Evolutionary conservation across 2,329 filamentous ascomycete species (phyloP), one percentile per base, ranked within the genome.

Genomic region (Metarhizium robertsii): DNA sequence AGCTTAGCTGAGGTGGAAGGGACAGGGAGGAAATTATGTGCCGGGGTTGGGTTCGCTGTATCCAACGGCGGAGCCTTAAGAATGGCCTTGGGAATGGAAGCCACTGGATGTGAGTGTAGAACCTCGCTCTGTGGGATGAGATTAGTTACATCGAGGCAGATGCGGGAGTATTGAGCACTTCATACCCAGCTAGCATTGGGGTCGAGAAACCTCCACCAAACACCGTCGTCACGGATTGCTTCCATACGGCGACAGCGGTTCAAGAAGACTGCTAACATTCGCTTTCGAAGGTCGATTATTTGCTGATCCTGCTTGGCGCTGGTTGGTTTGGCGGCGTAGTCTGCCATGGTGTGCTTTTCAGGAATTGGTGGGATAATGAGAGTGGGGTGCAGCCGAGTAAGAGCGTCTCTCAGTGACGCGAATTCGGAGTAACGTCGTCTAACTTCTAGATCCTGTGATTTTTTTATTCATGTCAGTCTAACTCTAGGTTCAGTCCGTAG

Each of bases 261-360:
- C 52, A 99, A 71, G 64, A 99, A 99, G 0, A 97, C 94, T 4
- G 88, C 88, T 54, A 99, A 72, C 94, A 99, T 99, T 64, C 94
- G 88, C 76, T 97, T 97, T 57, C 94, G 84, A 61, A 97, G 76
- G 67, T 99, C 94, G 60, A 99, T 99, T 49, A 97, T 99, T 58
- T 92, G 89, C 56, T 91, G 87, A 68, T 99, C 95, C 71, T 99
- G 92, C 70, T 96, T 99, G 18, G 95, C 95, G 65, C 92, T 96
- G 42, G 94, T 99, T 2, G 95, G 94, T 65, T 96, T 97, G 32
- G 95, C 92, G 16, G 94, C 94, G 68, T 99, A 99, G 70, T 99
- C 94, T 58, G 92, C 92, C 87, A 99, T 95, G 49, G 91, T 94
- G 71, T 99, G 94, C 72, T 99, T 99, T 74, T 99, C 95, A 25